These are phyloP conservation scores for Phytophthora idaei DNA, from an alignment of 352 stramenopile species.

Conservation along the genomic window DNA sequence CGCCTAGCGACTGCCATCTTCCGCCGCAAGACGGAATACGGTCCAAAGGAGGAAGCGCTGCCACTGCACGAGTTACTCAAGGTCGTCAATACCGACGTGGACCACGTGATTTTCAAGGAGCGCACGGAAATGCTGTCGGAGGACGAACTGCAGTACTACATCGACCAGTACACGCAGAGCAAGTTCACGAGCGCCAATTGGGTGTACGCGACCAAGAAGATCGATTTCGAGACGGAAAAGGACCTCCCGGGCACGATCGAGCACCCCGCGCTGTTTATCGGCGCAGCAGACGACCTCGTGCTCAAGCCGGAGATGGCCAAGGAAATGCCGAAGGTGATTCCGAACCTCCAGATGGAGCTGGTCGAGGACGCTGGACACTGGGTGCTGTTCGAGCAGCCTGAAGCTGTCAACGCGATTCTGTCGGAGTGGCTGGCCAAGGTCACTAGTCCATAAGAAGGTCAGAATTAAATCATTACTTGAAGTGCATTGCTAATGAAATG, in stretches of 20 bases:
- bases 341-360: slow-evolving; percentile 42
- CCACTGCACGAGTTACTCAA: slow-evolving; percentile 37
- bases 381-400: slow-evolving; percentile 43
- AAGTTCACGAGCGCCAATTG: slow-evolving; percentile 44
- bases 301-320: slow-evolving; percentile 51
- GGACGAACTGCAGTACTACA: slow-evolving; percentile 51
- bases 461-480: background rate
- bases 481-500: background rate
- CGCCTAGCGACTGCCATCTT: slow-evolving; percentile 44
- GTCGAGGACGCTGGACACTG: slow-evolving; percentile 52
- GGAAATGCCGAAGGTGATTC: slow-evolving; percentile 46
- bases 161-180: slow-evolving; percentile 42
- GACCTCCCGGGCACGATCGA: slow-evolving; percentile 37
- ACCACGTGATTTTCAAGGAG: slow-evolving; percentile 40
- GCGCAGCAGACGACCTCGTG: slow-evolving; percentile 42
- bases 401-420: slow-evolving; percentile 49
- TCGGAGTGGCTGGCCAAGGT: slow-evolving; percentile 44
- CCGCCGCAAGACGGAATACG: slow-evolving; percentile 34
- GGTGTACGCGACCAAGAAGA: slow-evolving; percentile 47
- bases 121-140: slow-evolving; percentile 44
- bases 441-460: slow-evolving; percentile 7
- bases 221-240: slow-evolving; percentile 54
- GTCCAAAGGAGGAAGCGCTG: slow-evolving; percentile 19
- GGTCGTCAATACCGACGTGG: slow-evolving; percentile 26
- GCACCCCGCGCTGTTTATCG: slow-evolving; percentile 54